phyloP scores from a whole-genome alignment of 1,139 yeast species.

The Geotrichum candidum region DNA sequence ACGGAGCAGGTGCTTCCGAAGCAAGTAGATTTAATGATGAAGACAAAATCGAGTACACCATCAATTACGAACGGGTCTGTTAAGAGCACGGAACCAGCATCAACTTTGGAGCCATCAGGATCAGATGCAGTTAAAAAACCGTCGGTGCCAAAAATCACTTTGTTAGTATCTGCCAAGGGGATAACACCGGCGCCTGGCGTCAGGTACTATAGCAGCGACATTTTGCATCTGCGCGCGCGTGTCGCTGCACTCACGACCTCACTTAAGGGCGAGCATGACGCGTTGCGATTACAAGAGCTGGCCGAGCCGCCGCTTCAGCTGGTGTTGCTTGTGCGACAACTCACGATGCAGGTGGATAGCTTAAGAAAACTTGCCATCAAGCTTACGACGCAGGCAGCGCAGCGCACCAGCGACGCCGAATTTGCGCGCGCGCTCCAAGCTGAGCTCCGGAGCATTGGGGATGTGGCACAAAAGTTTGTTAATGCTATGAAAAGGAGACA shows the following conservation, averaged over 20 bases:
- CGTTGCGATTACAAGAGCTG: not conserved
- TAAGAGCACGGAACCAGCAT: not conserved
- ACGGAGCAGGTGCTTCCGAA: not conserved
- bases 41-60: not conserved
- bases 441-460: not conserved
- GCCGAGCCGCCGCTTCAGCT: not conserved
- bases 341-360: not conserved
- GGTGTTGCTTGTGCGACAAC: not conserved
- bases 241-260: not conserved
- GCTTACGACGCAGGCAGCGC: not conserved
- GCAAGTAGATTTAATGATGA: not conserved
- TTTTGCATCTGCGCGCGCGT: not conserved
- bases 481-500: not conserved
- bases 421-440: not conserved
- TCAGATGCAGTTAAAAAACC: not conserved
- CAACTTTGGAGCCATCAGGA: not conserved
- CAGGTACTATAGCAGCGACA: not conserved
- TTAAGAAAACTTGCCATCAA: not conserved
- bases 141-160: not conserved
- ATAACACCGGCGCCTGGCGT: not conserved
- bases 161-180: not conserved
- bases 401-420: not conserved
- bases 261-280: not conserved
- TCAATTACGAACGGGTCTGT: too few species aligned
- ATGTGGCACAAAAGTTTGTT: not conserved